Conservation (phyloP, 129 eudicot species). For the Centrapalus pauciflorus region DNA sequence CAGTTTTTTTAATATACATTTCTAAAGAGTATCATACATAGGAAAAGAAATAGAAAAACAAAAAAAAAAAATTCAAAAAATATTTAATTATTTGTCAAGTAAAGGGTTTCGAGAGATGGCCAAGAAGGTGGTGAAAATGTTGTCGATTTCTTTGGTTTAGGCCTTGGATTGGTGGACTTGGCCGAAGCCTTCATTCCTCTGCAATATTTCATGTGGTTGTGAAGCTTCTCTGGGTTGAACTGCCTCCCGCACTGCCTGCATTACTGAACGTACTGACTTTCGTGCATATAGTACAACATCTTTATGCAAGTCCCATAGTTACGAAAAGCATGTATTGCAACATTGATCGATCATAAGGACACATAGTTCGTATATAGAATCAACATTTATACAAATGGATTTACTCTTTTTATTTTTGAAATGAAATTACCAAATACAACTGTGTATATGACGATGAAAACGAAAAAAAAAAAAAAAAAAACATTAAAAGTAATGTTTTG, state of each 20-base stretch:
- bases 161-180: conserved; percentile 21
- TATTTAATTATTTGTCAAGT: conserved; percentile 26
- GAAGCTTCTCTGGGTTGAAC: conserved; percentile 68
- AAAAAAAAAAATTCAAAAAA: background rate
- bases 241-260: conserved; percentile 80
- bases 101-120: conserved; percentile 17
- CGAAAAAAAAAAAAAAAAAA: too few relatives aligned
- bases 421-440: too few relatives aligned
- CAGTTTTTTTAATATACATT: background rate
- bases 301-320: background rate
- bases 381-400: too few relatives aligned
- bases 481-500: too few relatives aligned
- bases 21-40: background rate
- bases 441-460: too few relatives aligned
- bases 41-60: background rate
- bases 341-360: background rate
- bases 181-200: conserved; percentile 59
- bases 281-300: background rate
- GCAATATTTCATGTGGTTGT: conserved; percentile 68
- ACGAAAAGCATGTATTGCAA: background rate
- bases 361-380: background rate
- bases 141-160: conserved; percentile 20
- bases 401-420: too few relatives aligned
- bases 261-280: background rate
- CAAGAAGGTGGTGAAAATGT: conserved; percentile 24